phyloP scores from a whole-genome alignment of 768 basidiomycete genomes.

The Pleurotus tuber-regium region DNA sequence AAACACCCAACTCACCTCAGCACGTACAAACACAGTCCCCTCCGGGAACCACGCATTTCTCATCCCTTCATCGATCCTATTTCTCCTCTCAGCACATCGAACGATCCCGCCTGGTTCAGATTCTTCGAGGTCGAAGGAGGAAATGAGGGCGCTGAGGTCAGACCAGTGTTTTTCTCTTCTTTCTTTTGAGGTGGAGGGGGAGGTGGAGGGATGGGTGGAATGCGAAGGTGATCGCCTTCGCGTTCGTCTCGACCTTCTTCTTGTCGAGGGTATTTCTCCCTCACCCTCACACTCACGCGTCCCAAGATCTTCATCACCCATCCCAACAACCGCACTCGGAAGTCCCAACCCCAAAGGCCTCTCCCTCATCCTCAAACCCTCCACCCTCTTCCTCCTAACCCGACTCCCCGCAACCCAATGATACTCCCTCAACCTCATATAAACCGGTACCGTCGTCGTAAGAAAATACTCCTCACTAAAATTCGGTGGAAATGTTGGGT shows the following conservation, averaged over 20 bases:
- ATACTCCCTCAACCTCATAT: conserved; percentile 58
- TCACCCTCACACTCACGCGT: too few relatives aligned
- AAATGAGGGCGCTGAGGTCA: background rate
- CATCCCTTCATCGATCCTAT: conserved; percentile 31
- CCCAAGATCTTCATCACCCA: too few relatives aligned
- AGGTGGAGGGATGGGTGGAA: too few relatives aligned
- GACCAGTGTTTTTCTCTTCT: too few relatives aligned
- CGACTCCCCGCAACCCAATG: conserved; percentile 25
- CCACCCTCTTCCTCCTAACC: background rate
- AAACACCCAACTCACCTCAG: conserved; percentile 10
- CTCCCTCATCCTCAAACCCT: background rate
- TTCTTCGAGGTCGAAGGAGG: conserved; percentile 29
- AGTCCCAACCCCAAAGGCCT: background rate
- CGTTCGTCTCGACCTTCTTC: too few relatives aligned
- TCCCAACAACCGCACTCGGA: too few relatives aligned
- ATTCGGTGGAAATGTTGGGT: conserved; percentile 18
- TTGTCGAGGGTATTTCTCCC: too few relatives aligned
- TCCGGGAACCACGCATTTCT: conserved; percentile 39
- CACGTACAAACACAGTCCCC: conserved; percentile 17
- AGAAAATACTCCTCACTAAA: conserved; percentile 26
- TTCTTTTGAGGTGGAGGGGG: too few relatives aligned
- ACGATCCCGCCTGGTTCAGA: background rate
- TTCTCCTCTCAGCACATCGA: background rate
- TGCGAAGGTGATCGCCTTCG: too few relatives aligned
- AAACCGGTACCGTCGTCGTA: conserved; percentile 44